These are phyloP conservation scores for Eutrema heterophyllum DNA, from an alignment of 345 rosid genomes.

Conservation along the genomic window DNA sequence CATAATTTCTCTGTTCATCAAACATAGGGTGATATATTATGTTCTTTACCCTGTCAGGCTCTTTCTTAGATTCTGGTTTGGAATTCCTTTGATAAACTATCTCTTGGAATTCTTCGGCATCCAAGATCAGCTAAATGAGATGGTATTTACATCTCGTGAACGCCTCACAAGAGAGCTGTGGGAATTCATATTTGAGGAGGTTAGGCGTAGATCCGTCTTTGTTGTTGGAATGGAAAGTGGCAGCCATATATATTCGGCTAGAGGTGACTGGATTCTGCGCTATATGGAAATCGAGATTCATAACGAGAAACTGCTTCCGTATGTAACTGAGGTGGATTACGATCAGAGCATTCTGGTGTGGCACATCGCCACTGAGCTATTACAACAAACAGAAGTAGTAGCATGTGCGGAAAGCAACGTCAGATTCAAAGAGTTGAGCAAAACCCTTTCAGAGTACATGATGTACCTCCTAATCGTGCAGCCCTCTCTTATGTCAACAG, in stretches of 20 bases:
- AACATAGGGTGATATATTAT: neutral
- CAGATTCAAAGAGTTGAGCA: constrained; percentile 19
- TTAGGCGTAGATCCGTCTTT: constrained; percentile 7
- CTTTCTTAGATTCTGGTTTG: neutral
- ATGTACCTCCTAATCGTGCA: constrained; percentile 42
- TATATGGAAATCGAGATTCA: neutral
- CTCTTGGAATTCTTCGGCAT: constrained; percentile 22
- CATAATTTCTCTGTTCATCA: neutral
- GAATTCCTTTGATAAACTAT: neutral
- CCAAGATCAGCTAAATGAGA: constrained; percentile 22
- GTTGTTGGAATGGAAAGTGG: constrained; percentile 35
- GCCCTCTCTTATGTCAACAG: constrained; percentile 41
- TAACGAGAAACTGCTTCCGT: constrained; percentile 18
- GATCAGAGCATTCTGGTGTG: constrained; percentile 40
- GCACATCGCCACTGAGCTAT: constrained; percentile 55
- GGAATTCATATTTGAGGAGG: constrained; percentile 38
- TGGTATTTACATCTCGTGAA: constrained; percentile 18
- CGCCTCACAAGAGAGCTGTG: constrained; percentile 42
- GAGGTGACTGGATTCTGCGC: constrained; percentile 44
- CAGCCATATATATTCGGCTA: constrained; percentile 33
- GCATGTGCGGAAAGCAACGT: neutral
- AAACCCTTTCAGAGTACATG: constrained; percentile 52
- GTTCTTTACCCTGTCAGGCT: neutral
- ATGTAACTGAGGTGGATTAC: constrained; percentile 19
- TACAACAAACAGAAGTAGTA: constrained; percentile 15